A percentile compares a stretch with the other conserved stretches of the same genome.
These are phyloP conservation scores for Ziziphus jujuba DNA, from an alignment of 306 rosid species.

Conservation along the genomic window DNA sequence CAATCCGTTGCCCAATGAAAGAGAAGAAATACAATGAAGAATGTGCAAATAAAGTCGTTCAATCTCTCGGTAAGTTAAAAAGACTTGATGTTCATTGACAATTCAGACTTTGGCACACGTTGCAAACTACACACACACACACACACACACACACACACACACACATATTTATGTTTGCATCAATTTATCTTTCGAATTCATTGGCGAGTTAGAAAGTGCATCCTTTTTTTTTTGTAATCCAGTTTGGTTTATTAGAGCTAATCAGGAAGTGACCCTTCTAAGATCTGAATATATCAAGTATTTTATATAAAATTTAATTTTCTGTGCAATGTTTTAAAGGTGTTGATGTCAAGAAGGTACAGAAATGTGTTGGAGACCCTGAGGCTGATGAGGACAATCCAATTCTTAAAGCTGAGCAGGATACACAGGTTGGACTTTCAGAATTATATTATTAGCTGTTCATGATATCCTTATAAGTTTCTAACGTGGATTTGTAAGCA, in stretches of 20 bases:
- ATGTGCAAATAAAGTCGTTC: slow-evolving; percentile 80
- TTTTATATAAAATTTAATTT: not conserved
- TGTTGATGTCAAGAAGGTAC: slow-evolving; percentile 65
- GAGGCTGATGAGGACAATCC: slow-evolving; percentile 65
- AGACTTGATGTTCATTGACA: slow-evolving; percentile 13
- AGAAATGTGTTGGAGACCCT: slow-evolving; percentile 78
- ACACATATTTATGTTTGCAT: not conserved
- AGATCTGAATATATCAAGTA: not conserved
- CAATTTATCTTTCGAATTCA: not conserved
- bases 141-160: too few species aligned
- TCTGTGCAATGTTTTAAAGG: slow-evolving; percentile 44
- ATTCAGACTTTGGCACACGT: slow-evolving; percentile 8
- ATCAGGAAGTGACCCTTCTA: slow-evolving; percentile 2
- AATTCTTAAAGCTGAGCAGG: slow-evolving; percentile 87
- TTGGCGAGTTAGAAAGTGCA: not conserved
- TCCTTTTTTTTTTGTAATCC: not conserved
- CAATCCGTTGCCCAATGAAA: slow-evolving; percentile 95
- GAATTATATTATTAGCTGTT: not conserved
- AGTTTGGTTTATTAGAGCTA: slow-evolving; percentile 1
- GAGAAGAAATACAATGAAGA: slow-evolving; percentile 63
- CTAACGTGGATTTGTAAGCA: slow-evolving; percentile 15
- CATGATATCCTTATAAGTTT: slow-evolving; percentile 1
- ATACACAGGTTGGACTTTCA: slow-evolving; percentile 62
- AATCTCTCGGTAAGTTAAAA: slow-evolving; percentile 72
- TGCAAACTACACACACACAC: not conserved